Evolutionary conservation across 495 filamentous ascomycete species (phyloP).

Genomic region (Aspergillus olivimuriae): DNA sequence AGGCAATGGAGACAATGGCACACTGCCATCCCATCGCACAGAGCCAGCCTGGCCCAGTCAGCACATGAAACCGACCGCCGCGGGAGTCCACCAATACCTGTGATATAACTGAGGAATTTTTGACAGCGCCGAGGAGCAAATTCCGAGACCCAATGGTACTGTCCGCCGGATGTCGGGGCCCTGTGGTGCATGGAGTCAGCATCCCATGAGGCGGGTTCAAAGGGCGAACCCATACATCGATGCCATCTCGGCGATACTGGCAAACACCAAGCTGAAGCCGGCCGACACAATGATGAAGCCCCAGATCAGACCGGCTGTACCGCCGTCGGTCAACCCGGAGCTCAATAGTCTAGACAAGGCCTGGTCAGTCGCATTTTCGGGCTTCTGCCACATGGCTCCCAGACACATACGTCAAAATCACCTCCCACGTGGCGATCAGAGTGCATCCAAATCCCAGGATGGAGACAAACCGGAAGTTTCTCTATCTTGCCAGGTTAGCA

Average conservation of each 20-base stretch:
- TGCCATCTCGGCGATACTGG: conserved; percentile 50
- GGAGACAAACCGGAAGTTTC: conserved; percentile 45
- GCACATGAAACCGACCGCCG: not conserved
- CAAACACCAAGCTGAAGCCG: conserved; percentile 44
- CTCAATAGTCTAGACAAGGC: conserved; percentile 25
- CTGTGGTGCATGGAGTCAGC: conserved; percentile 10
- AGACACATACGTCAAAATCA: conserved; percentile 35
- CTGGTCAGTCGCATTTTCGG: conserved; percentile 4
- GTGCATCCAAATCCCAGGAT: conserved; percentile 43
- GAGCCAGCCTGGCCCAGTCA: conserved; percentile 45
- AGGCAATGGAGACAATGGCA: conserved; percentile 45
- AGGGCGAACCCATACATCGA: conserved; percentile 36
- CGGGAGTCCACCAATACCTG: conserved; percentile 25
- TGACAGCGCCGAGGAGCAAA: conserved; percentile 48
- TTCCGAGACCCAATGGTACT: conserved; percentile 57
- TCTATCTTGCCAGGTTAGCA: too few species aligned
- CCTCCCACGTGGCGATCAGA: conserved; percentile 42
- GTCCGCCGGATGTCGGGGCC: conserved; percentile 44
- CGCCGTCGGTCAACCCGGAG: conserved; percentile 46
- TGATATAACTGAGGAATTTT: conserved; percentile 54
- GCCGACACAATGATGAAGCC: conserved; percentile 42
- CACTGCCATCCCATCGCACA: conserved; percentile 56
- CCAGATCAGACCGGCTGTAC: conserved; percentile 53
- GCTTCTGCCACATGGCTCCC: not conserved
- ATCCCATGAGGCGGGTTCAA: not conserved